Evolutionary conservation across 1,284 basidiomycete species (phyloP), one percentile per base, ranked within the genome.

Genomic region (Omphalotus olearius): DNA sequence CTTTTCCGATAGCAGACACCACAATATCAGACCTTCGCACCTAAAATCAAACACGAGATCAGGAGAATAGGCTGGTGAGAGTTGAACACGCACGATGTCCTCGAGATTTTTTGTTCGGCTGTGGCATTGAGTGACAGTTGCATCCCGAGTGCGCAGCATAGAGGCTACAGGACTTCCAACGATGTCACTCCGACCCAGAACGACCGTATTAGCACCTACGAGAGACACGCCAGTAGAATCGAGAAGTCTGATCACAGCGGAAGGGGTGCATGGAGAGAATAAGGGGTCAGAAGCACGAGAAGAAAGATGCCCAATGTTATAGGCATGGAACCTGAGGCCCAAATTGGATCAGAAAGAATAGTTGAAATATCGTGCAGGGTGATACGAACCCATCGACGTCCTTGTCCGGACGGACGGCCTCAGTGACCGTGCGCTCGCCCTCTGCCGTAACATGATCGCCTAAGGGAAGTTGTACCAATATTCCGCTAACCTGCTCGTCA

Each of bases 61-160:
- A 10, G 13, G 20, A 45, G 38, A 44, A 53, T 42, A 45, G 50
- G 37, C 43, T 25, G 26, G 13, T 45, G 4, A 47, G 3, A 23
- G 36, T 10, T 20, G 44, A n/a, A 50, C 40, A 69, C 84, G 58
- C 65, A 91, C 89, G 62, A 94, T 82, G 36, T 79, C 73, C 56
- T 88, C 80, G 38, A 99, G 74, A 65, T 94, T 82, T 66, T 82
- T 80, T 45, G 95, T 97, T 48, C 83, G 80, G 60, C 92, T 94
- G 71, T 99, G 97, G 66, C 95, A 97, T 69, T 98, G 96, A 25
- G 95, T 99, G 59, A 99, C 94, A 33, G 97, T 99, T 26, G 95
- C 95, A 66, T 99, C 91, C 57, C 82, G 82, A 67, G 87, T 88
- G 61, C 93, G 81, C 50, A 99, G 79, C 75, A 99, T 85, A 26